Evolutionary conservation across 2,329 filamentous ascomycete genomes (phyloP).

Genomic region (Dactylellina cionopaga): DNA sequence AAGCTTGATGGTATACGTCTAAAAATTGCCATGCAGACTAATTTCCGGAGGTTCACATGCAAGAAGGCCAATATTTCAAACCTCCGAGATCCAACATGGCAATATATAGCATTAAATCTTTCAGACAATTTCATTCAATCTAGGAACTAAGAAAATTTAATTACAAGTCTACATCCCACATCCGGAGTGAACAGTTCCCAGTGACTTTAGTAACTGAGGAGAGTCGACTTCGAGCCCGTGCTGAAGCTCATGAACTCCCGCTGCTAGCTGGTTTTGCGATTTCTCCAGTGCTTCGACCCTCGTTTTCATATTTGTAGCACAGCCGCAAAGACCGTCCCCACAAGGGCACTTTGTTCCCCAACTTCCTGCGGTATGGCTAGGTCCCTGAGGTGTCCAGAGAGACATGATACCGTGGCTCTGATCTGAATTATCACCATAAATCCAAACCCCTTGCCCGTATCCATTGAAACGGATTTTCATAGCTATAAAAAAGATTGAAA

Average conservation of each 20-base stretch:
- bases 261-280: background rate
- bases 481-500: slow-evolving; percentile 16
- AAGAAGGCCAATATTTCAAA: no score
- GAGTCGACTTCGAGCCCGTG: background rate
- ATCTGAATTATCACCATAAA: slow-evolving; percentile 47
- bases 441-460: slow-evolving; percentile 46
- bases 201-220: slow-evolving; percentile 5
- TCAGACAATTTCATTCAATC: no score
- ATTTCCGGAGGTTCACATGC: no score
- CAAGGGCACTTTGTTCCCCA: slow-evolving; percentile 40
- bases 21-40: no score
- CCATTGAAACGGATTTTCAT: slow-evolving; percentile 51
- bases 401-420: slow-evolving; percentile 43
- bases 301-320: slow-evolving; percentile 19
- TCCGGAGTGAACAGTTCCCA: slow-evolving; percentile 30
- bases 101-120: no score
- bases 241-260: slow-evolving; percentile 4
- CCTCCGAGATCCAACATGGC: no score
- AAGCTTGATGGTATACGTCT: no score
- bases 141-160: no score
- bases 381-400: slow-evolving; percentile 38
- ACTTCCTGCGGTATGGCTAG: slow-evolving; percentile 24
- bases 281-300: slow-evolving; percentile 19
- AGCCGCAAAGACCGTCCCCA: slow-evolving; percentile 17
- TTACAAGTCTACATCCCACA: slow-evolving; percentile 27